Evolutionary conservation across 2,329 filamentous ascomycete species (phyloP).

Genomic region (Hawksworthiomyces lignivorus): DNA sequence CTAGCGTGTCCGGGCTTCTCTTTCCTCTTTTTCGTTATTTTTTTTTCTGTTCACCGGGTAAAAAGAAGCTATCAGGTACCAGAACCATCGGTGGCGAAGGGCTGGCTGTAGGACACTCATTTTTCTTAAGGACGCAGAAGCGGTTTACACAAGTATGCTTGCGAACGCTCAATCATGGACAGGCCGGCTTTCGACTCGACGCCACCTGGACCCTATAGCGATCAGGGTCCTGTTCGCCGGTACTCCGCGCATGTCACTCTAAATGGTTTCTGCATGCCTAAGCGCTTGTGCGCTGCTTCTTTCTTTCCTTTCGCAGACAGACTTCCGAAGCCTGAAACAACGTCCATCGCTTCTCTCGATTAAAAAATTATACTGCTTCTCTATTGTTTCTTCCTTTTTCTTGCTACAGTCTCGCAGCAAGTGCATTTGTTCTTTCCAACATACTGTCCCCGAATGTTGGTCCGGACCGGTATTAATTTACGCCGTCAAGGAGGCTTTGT

Average conservation of each 20-base stretch:
- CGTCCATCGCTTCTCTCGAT: no score
- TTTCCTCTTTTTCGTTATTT: neutral
- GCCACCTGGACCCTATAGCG: no score
- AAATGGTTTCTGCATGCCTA: no score
- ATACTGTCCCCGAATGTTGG: no score
- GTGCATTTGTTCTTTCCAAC: no score
- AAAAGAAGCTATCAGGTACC: neutral
- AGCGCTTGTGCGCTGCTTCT: no score
- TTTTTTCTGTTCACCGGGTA: neutral
- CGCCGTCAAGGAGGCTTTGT: conserved; percentile 2
- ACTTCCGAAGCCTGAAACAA: conserved; percentile 4
- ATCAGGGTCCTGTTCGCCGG: neutral
- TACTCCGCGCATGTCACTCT: no score
- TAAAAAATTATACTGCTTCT: neutral
- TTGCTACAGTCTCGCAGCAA: neutral
- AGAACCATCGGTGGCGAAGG: conserved; percentile 4
- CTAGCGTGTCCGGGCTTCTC: neutral
- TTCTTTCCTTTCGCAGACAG: neutral
- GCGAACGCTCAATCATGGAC: no score
- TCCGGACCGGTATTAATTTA: conserved; percentile 9
- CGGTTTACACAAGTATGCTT: no score
- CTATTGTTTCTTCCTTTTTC: neutral
- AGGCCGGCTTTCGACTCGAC: no score
- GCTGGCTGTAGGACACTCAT: conserved; percentile 2
- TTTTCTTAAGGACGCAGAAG: no score